A percentile compares a stretch with the other conserved stretches of the same genome.
These are phyloP conservation scores for Lophium mytilinum DNA, from an alignment of 495 filamentous ascomycete genomes.

Conservation along the genomic window DNA sequence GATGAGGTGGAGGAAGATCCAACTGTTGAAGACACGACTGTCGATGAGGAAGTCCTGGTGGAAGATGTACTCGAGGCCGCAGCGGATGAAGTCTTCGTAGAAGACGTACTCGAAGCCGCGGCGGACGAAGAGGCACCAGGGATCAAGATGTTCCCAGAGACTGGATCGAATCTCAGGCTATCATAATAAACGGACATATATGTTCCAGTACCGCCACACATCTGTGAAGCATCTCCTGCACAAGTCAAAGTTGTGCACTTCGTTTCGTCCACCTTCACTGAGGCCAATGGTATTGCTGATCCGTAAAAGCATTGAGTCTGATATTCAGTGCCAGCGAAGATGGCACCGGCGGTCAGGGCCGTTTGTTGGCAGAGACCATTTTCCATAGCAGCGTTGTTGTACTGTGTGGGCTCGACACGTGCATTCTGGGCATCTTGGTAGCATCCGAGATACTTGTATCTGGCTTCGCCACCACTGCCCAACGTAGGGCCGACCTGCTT, in stretches of 20 bases:
- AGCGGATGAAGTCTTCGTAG: too few species aligned
- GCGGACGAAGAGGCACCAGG: too few species aligned
- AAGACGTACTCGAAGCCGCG: too few species aligned
- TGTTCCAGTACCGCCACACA: conserved; percentile 35
- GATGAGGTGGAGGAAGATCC: too few species aligned
- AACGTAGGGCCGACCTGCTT: conserved; percentile 24
- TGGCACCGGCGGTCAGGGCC: conserved; percentile 23
- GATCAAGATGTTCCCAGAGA: background rate
- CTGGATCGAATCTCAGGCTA: conserved; percentile 22
- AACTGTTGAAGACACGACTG: too few species aligned
- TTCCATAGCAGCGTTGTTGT: background rate
- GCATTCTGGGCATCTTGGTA: conserved; percentile 10
- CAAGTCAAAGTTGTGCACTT: conserved; percentile 25
- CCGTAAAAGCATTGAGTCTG: conserved; percentile 43
- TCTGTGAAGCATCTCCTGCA: conserved; percentile 28
- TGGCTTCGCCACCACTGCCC: conserved; percentile 12
- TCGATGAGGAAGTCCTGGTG: too few species aligned
- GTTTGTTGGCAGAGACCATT: conserved; percentile 5
- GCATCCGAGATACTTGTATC: conserved; percentile 26
- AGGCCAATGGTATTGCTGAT: background rate
- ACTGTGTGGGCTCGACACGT: background rate
- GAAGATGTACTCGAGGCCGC: too few species aligned
- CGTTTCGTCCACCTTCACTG: background rate
- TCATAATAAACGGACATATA: conserved; percentile 38
- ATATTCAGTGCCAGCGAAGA: conserved; percentile 43